These are phyloP conservation scores for Dunaliella primolecta DNA, from an alignment of 139 green algal genomes.

Conservation along the genomic window DNA sequence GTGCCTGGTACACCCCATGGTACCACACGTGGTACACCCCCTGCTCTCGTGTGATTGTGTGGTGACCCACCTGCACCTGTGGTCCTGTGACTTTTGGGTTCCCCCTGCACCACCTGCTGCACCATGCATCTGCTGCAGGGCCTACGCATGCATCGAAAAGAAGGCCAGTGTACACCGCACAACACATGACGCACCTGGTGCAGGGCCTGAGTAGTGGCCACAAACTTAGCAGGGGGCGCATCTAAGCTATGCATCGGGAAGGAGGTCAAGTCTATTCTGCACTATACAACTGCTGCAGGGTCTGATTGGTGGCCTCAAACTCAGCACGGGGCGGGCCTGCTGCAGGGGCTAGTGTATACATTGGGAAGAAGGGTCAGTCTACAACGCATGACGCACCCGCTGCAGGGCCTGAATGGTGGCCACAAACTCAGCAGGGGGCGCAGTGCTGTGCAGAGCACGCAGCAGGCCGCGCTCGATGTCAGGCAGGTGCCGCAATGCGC, in stretches of 20 bases:
- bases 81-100: no score
- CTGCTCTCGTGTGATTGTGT: no score
- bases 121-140: neutral
- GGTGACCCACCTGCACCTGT: no score
- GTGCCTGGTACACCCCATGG: no score
- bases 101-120: no score
- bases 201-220: conserved; percentile 43
- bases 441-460: conserved; percentile 69
- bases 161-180: no score
- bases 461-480: conserved; percentile 80
- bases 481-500: conserved; percentile 29
- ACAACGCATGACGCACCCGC: conserved; percentile 5
- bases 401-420: conserved; percentile 40
- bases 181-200: conserved; percentile 10
- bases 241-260: no score
- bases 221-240: conserved; percentile 70
- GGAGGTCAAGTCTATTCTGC: no score
- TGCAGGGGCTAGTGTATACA: no score
- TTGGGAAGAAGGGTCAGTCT: no score
- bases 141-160: no score
- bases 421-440: conserved; percentile 71
- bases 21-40: no score
- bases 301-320: neutral
- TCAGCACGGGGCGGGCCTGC: neutral
- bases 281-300: neutral